Base-by-base conservation (phyloP, 2,329 filamentous ascomycete species). In the Monilinia fructigena region DNA sequence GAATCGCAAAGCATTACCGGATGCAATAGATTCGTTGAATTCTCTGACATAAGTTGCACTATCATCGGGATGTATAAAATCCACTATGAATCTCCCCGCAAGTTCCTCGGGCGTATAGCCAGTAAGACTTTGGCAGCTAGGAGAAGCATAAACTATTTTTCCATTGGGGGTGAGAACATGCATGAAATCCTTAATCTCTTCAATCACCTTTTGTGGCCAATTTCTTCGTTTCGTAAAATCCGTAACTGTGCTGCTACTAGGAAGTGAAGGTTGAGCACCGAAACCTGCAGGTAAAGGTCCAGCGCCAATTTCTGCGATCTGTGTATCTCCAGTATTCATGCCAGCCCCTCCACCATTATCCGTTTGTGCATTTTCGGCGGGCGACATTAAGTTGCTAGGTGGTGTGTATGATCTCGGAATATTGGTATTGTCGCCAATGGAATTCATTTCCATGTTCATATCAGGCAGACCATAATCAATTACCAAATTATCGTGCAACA, bases 161-260 rank as follows among this genome's bases (percentile, higher is more conserved):
- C 93, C 92, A 73, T 95, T 89, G 31, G 91, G 86, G 56, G 92
- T 93, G 62, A 98, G 85, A 67, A 98, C 93, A 75, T 96, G 89
- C 65, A 97, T 79, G 72, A 97, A 86, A 77, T 97, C 94, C 75
- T 89, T 91, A 72, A 98, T 82, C 81, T 97, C 93, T 77, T 96
- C 91, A 31, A 97, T 86, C 16, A 97, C 89, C 71, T 91, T 89
- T 76, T 93, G 91, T 20, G 92, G 90, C 94, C 94, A 97, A 76
- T 95, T 88, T 68, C 84, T 79, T 67, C 86, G 80, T 76, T 88
- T 88, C 20, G 85, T 89, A 72, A 88, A 88, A 74, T 89, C 85
- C 70, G 85, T 88, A 71, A 88, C 76, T 10, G 84, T 87, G 77
- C 83, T 87, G 62, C 80, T 79, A 20, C 70, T 71, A 45, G 62